phyloP scores from a whole-genome alignment of 306 rosid genomes.

The Delonix regia region DNA sequence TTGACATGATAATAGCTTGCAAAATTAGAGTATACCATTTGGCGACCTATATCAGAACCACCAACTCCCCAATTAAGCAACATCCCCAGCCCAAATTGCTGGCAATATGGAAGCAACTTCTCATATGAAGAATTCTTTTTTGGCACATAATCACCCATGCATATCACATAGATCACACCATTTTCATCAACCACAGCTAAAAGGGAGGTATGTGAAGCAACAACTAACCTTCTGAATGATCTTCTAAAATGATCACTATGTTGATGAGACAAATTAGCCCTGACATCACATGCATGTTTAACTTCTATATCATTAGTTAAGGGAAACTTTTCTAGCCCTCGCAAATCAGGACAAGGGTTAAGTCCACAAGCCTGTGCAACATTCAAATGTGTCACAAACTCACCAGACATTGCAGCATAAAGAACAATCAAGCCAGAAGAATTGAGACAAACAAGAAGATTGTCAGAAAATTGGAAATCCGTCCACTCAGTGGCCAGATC shows the following conservation, averaged over 20 bases:
- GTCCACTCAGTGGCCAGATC: conserved; percentile 61
- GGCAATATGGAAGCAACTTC: conserved; percentile 64
- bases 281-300: conserved; percentile 44
- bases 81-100: conserved; percentile 60
- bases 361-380: conserved; percentile 60
- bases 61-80: conserved; percentile 84
- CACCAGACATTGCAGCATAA: conserved; percentile 71
- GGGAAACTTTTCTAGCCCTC: conserved; percentile 37
- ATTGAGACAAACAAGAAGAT: conserved; percentile 77
- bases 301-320: conserved; percentile 33
- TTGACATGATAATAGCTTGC: conserved; percentile 34
- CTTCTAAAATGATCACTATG: conserved; percentile 44
- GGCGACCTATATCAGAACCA: conserved; percentile 72
- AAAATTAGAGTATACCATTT: conserved; percentile 48
- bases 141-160: conserved; percentile 46
- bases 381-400: conserved; percentile 67
- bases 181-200: conserved; percentile 77
- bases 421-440: conserved; percentile 72
- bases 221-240: conserved; percentile 73
- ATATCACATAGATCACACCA: conserved; percentile 77
- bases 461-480: conserved; percentile 78
- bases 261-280: conserved; percentile 41
- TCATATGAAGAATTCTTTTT: conserved; percentile 47
- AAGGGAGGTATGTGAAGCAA: conserved; percentile 72
- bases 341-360: conserved; percentile 47